phyloP scores from a whole-genome alignment of 1,139 yeast genomes.

The Geotrichum candidum region DNA sequence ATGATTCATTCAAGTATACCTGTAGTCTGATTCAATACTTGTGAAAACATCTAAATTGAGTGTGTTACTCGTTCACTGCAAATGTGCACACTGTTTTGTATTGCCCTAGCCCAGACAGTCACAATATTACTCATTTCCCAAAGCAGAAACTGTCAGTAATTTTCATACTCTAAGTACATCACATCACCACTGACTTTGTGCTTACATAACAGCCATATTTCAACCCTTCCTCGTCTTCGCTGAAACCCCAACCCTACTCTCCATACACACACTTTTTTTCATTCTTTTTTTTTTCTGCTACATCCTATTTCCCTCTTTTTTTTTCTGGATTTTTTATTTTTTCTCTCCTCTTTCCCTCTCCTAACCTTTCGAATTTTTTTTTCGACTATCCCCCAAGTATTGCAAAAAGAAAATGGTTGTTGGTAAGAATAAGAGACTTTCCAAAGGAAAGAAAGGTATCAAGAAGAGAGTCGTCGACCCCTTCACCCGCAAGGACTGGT shows the following conservation, averaged over 20 bases:
- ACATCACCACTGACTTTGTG: background rate
- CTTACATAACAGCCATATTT: background rate
- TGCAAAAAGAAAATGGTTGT: constrained; percentile 58
- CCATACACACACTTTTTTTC: background rate
- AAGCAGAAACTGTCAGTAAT: background rate
- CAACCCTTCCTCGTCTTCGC: background rate
- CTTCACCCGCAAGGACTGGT: constrained; percentile 94
- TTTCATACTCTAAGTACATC: background rate
- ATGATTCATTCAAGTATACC: too few species aligned
- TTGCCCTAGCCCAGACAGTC: background rate
- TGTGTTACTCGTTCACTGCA: background rate
- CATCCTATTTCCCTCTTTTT: background rate
- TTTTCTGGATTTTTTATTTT: background rate
- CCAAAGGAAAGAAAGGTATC: constrained; percentile 93
- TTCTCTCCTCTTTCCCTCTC: background rate
- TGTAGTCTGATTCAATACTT: too few species aligned
- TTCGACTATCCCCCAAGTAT: background rate
- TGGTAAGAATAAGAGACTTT: constrained; percentile 94
- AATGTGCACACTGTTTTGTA: background rate
- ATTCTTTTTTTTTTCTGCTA: background rate
- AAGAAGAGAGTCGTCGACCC: constrained; percentile 96
- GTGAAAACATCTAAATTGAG: too few species aligned
- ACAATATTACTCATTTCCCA: background rate
- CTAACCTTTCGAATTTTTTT: background rate
- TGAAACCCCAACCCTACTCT: background rate